phyloP scores from a whole-genome alignment of 371 early-diverging fungal genomes.

The Mortierella sp. region DNA sequence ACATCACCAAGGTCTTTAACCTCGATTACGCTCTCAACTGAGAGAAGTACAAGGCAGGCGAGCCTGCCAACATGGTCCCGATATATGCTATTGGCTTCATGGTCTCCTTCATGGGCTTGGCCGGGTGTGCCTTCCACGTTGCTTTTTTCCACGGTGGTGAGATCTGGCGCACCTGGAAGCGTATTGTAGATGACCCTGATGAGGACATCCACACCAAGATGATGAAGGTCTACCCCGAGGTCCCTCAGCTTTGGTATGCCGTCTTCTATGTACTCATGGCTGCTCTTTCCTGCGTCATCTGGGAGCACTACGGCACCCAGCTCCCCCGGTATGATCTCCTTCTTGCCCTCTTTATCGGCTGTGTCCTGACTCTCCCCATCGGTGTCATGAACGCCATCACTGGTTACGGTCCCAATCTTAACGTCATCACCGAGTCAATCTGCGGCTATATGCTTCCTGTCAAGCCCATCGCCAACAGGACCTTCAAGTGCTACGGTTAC shows the following conservation, averaged over 20 bases:
- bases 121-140: slow-evolving; percentile 75
- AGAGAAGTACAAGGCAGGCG: slow-evolving; percentile 67
- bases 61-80: slow-evolving; percentile 80
- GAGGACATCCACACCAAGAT: slow-evolving; percentile 80
- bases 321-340: slow-evolving; percentile 81
- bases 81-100: slow-evolving; percentile 81
- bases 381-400: slow-evolving; percentile 80
- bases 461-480: slow-evolving; percentile 72
- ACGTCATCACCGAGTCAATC: slow-evolving; percentile 77
- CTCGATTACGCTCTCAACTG: slow-evolving; percentile 62
- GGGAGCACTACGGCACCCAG: slow-evolving; percentile 68
- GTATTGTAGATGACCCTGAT: slow-evolving; percentile 43
- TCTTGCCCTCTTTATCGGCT: slow-evolving; percentile 72
- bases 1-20: slow-evolving; percentile 65
- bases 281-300: slow-evolving; percentile 65
- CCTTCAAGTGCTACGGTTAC: slow-evolving; percentile 65
- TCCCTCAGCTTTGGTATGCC: slow-evolving; percentile 84
- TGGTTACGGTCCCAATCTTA: slow-evolving; percentile 62
- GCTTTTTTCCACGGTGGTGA: slow-evolving; percentile 62
- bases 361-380: slow-evolving; percentile 80
- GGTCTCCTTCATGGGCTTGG: slow-evolving; percentile 70
- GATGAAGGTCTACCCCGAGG: slow-evolving; percentile 75
- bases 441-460: slow-evolving; percentile 72
- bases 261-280: slow-evolving; percentile 70
- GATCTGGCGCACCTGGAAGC: slow-evolving; percentile 59